Evolutionary conservation across 2,329 filamentous ascomycete species (phyloP), one percentile per base, ranked within the genome.

Genomic region (Helminthosporium solani): DNA sequence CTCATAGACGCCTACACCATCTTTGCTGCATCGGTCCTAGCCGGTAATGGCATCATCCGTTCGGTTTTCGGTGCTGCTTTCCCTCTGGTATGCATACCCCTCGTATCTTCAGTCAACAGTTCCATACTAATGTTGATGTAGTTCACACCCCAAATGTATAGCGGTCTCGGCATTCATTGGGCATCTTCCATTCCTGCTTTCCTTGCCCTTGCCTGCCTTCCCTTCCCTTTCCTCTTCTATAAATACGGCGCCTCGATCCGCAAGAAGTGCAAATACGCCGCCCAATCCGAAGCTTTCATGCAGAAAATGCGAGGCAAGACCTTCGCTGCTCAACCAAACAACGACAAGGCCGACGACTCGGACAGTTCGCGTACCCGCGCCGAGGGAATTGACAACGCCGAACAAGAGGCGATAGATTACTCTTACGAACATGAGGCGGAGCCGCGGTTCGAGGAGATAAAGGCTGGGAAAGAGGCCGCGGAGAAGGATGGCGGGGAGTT

Each of bases 41-140:
- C 88, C 2, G 86, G 86, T 38, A 89, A 91, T 70, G 87, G 88
- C 0, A 86, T 95, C 61, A 72, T 95, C 30, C 84, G 90, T 56
- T 91, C 87, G 0, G 74, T 90, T 7, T 86, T 85, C 52, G 89
- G 87, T 53, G 87, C 88, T 2, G 84, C 79, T 1, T 94, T 95
- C 75, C 89, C 89, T 1, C 16, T 49, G 25, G 28, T 31, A 31
- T n/a, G 28, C 14, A 6, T 12, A 8, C 28, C 34, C 78, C 94
- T 1, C 94, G 94, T 66, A 83, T 86, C 23, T 25, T 25, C 23
- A 9, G 5, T 25, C 15, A 19, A 8, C 9, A 20, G 8, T 12
- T 9, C 3, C 16, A 18, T 35, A n/a, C 37, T 40, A 18, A 40
- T 36, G n/a, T 15, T 7, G 2, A 3, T 2, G 6, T 21, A 42